Evolutionary conservation across 192 early-diverging fungal genomes (phyloP), one percentile per base, ranked within the genome.

Genomic region (Anaeromyces robustus): DNA sequence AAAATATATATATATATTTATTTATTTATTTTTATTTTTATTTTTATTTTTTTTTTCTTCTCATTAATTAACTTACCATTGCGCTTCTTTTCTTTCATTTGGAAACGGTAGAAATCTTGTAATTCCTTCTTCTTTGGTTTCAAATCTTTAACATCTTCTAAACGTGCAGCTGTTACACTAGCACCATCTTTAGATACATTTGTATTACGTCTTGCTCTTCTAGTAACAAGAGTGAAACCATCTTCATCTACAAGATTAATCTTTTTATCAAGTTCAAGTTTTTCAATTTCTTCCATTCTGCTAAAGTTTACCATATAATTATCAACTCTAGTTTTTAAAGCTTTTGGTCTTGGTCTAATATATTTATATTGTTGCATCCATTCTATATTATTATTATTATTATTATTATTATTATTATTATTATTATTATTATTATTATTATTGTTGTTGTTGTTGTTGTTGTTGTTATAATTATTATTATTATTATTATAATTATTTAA

Each of bases 101-200:
- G 96, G 92, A 98, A 98, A 19, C 95, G 88, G 85, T 98, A 98
- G 91, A 98, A 95, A 87, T 98, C 93, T 29, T 90, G 89, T 77
- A 95, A 87, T 79, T 92, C 92, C 81, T 92, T 89, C 88, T 94
- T 93, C 91, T 96, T 94, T 81, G 84, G 91, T 85, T 92, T 91
- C 80, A 86, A 82, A 80, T 84, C 86, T 77, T 88, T 89, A 34
- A 82, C 80, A 80, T 85, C 86, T 78, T 89, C 88, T 16, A 88
- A 86, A 5, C 85, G 86, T n/a, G 90, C 89, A 29, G 88, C 89
- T 6, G 89, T 92, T 4, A 87, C 86, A 29, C 90, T 87, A 12
- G 88, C 88, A 77, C 89, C 93, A 16, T 85, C 84, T n/a, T 92
- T 93, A 82, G 94, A 93, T 12, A 86, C 86, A 83, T 94, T 94